Percentiles rank a stretch among this genome's conserved stretches.
These are phyloP conservation scores for Coprinellus micaceus DNA, from an alignment of 768 basidiomycete genomes.

Conservation along the genomic window DNA sequence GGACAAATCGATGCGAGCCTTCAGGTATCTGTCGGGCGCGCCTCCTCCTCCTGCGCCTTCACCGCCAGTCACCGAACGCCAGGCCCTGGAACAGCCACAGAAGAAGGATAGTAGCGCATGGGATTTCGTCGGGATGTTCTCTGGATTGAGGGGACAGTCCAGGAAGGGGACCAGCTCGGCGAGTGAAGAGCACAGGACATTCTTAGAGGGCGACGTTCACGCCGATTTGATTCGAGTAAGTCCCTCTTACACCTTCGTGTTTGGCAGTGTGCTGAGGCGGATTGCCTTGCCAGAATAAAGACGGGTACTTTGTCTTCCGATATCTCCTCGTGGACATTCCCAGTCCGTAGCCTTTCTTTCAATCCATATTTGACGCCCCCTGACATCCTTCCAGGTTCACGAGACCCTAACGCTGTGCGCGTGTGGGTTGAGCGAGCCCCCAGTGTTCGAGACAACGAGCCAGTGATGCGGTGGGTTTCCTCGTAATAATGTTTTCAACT, in stretches of 20 bases:
- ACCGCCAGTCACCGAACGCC: conserved; percentile 27
- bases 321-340: conserved; percentile 80
- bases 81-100: conserved; percentile 21
- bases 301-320: conserved; percentile 74
- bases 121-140: conserved; percentile 66
- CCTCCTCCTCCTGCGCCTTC: conserved; percentile 36
- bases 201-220: conserved; percentile 78
- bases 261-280: conserved; percentile 8
- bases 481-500: conserved; percentile 23
- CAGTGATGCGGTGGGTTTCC: conserved; percentile 63
- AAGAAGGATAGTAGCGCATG: conserved; percentile 40
- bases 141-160: conserved; percentile 47
- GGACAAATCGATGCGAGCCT: conserved; percentile 53
- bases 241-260: conserved; percentile 12
- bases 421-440: conserved; percentile 67
- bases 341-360: conserved; percentile 46
- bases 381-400: conserved; percentile 45
- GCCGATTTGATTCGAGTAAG: conserved; percentile 72
- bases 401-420: conserved; percentile 55
- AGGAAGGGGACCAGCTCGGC: not conserved
- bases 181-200: conserved; percentile 37
- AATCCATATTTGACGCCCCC: conserved; percentile 5
- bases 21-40: conserved; percentile 73
- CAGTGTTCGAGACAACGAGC: conserved; percentile 67
- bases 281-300: conserved; percentile 50